Conservation (phyloP, 2,329 filamentous ascomycete species). For the Fusarium mangiferae region DNA sequence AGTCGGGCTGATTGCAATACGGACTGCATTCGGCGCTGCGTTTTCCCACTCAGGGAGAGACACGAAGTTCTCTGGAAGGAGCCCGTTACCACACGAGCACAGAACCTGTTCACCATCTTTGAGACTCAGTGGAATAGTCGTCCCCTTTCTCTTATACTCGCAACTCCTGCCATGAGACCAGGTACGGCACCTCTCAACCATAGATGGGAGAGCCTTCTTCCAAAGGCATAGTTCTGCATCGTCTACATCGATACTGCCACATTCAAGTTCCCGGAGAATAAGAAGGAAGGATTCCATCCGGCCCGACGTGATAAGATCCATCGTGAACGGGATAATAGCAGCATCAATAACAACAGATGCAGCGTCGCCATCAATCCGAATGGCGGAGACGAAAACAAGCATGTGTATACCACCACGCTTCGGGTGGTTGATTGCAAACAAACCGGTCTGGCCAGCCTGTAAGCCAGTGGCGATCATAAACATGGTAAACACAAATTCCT, state of each 20-base stretch:
- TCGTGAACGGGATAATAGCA: conserved; percentile 58
- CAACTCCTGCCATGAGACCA: conserved; percentile 56
- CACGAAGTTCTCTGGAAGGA: conserved; percentile 53
- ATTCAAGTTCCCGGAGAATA: conserved; percentile 49
- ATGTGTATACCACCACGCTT: conserved; percentile 54
- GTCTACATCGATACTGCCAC: conserved; percentile 54
- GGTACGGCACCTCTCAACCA: conserved; percentile 61
- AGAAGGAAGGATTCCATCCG: conserved; percentile 53
- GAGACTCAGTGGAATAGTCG: conserved; percentile 53
- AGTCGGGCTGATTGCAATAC: conserved; percentile 67
- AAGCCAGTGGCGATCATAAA: conserved; percentile 58
- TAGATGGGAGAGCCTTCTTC: conserved; percentile 56
- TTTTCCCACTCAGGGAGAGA: conserved; percentile 56
- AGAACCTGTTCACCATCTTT: conserved; percentile 51
- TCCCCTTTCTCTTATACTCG: conserved; percentile 53
- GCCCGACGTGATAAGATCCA: conserved; percentile 45
- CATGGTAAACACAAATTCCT: conserved; percentile 60
- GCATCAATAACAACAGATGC: conserved; percentile 58
- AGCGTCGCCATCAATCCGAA: conserved; percentile 57
- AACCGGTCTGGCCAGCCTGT: conserved; percentile 56
- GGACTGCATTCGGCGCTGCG: conserved; percentile 57
- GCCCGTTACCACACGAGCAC: conserved; percentile 59
- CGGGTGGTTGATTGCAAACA: conserved; percentile 56
- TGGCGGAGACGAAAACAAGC: conserved; percentile 53
- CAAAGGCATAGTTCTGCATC: conserved; percentile 68